phyloP scores from a whole-genome alignment of 176 grass and related monocot genomes.

The Oryza meyeriana region DNA sequence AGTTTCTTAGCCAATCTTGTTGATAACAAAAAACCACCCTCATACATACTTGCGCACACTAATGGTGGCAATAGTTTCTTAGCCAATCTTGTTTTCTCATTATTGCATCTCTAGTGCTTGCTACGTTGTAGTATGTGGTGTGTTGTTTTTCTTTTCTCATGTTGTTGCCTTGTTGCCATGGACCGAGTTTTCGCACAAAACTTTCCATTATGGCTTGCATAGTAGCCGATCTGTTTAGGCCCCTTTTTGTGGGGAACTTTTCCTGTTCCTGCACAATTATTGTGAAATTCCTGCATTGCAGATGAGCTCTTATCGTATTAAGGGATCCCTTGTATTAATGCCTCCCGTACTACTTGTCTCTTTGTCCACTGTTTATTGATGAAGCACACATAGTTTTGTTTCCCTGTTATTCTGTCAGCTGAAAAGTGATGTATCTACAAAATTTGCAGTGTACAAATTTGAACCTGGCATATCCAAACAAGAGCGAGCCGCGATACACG shows the following conservation, averaged over 20 bases:
- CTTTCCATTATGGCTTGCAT: neutral
- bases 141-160: neutral
- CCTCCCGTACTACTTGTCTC: neutral
- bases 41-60: neutral
- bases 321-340: constrained; percentile 3
- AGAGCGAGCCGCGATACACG: constrained; percentile 71
- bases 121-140: neutral
- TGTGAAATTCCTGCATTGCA: neutral
- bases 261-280: neutral
- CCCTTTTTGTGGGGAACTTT: neutral
- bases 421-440: constrained; percentile 21
- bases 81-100: neutral
- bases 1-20: no score
- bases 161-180: neutral
- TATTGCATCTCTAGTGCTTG: neutral
- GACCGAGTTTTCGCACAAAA: neutral
- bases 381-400: neutral
- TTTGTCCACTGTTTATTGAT: constrained; percentile 4
- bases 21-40: no score
- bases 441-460: constrained; percentile 66
- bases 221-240: neutral
- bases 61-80: neutral
- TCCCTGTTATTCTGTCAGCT: constrained; percentile 19
- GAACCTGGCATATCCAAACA: constrained; percentile 59
- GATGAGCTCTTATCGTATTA: neutral